A percentile compares a stretch with the other conserved stretches of the same genome.
Evolutionary conservation across 805 yeast species (phyloP).

Genomic region (Candida ipomoeae): DNA sequence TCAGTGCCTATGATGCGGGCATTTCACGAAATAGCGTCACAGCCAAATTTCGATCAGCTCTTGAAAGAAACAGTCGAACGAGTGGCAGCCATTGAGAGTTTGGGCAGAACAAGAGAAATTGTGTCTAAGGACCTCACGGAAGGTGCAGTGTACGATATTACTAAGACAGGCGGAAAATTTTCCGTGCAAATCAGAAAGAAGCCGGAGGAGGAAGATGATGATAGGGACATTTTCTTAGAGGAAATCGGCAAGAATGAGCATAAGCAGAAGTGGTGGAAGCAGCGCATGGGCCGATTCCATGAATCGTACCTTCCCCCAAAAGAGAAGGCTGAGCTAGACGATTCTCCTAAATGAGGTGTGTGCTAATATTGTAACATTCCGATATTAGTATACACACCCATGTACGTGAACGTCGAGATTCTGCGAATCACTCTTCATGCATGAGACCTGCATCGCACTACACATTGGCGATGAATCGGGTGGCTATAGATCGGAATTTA

Average conservation of each 20-base stretch:
- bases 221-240: slow-evolving; percentile 23
- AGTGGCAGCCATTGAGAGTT: slow-evolving; percentile 69
- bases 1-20: slow-evolving; percentile 89
- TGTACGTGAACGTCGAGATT: neutral
- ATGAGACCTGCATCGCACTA: neutral
- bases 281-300: slow-evolving; percentile 37
- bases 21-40: slow-evolving; percentile 69
- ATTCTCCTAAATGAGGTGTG: neutral
- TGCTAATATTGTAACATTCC: neutral
- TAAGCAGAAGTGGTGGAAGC: slow-evolving; percentile 43
- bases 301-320: slow-evolving; percentile 19
- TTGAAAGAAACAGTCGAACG: slow-evolving; percentile 62
- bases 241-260: slow-evolving; percentile 17
- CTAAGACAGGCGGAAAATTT: slow-evolving; percentile 12
- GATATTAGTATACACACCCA: neutral
- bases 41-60: slow-evolving; percentile 66
- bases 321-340: neutral
- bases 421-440: neutral
- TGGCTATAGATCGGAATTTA: neutral
- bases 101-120: slow-evolving; percentile 73
- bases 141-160: slow-evolving; percentile 44
- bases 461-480: neutral
- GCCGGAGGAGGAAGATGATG: slow-evolving; percentile 22
- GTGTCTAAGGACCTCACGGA: slow-evolving; percentile 63
- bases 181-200: slow-evolving; percentile 12